These are phyloP conservation scores for Pyrenula massariospora DNA, from an alignment of 495 filamentous ascomycete species.

Conservation along the genomic window DNA sequence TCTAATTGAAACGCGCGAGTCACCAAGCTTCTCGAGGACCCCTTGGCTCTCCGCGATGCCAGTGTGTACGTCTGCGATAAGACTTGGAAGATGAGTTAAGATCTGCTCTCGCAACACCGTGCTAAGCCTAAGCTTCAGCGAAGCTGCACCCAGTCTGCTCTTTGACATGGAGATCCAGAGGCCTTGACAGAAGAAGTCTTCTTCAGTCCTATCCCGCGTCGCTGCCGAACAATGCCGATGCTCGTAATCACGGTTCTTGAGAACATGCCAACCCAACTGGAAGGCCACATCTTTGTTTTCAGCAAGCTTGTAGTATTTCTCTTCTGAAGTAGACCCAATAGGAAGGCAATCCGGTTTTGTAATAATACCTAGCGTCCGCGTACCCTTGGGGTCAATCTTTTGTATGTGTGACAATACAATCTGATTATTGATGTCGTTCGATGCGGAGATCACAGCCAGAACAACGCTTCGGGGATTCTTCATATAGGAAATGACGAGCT, in stretches of 20 bases:
- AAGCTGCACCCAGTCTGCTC: conserved; percentile 13
- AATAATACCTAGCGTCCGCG: conserved; percentile 43
- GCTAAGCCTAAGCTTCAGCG: conserved; percentile 19
- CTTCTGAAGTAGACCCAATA: conserved; percentile 23
- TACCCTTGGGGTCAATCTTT: conserved; percentile 28
- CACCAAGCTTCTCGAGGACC: conserved; percentile 21
- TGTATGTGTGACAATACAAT: conserved; percentile 31
- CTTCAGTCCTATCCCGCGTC: conserved; percentile 18
- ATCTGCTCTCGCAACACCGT: conserved; percentile 17
- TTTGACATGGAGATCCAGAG: conserved; percentile 21
- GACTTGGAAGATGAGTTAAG: conserved; percentile 20
- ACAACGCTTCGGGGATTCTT: conserved; percentile 22
- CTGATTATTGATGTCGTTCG: conserved; percentile 39
- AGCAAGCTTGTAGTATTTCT: conserved; percentile 38
- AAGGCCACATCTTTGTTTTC: conserved; percentile 50
- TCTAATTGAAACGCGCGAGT: conserved; percentile 3
- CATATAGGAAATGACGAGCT: conserved; percentile 20
- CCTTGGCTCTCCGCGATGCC: conserved; percentile 22
- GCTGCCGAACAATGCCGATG: conserved; percentile 16
- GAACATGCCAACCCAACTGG: conserved; percentile 56
- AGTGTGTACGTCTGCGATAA: conserved; percentile 44
- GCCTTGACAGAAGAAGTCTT: conserved; percentile 19
- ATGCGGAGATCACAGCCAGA: conserved; percentile 30
- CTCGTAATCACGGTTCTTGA: conserved; percentile 45
- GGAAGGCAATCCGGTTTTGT: conserved; percentile 35